Conservation (phyloP, 2,329 filamentous ascomycete species). For the Stagonosporopsis vannaccii region DNA sequence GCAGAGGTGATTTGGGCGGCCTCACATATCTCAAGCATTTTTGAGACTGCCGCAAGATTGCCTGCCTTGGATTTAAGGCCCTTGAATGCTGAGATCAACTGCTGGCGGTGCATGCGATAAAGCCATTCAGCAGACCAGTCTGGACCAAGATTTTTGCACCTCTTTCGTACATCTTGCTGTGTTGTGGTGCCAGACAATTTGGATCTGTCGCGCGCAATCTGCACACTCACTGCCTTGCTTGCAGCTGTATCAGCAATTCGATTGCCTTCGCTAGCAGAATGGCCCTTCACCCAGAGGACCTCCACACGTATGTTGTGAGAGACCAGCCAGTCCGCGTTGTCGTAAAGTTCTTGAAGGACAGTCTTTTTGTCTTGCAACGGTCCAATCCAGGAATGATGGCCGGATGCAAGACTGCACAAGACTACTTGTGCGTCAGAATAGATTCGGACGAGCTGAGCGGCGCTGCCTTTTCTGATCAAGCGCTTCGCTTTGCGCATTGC, state of each 20-base stretch:
- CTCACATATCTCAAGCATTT: background rate
- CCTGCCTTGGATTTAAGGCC: background rate
- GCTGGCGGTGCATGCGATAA: background rate
- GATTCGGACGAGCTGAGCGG: slow-evolving; percentile 5
- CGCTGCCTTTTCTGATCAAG: background rate
- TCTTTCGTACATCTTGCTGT: background rate
- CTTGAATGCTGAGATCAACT: background rate
- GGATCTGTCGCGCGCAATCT: background rate
- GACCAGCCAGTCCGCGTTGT: slow-evolving; percentile 8
- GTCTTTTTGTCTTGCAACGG: background rate
- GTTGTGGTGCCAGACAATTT: background rate
- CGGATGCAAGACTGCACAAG: background rate
- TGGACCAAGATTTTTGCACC: background rate
- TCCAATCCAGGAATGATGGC: background rate
- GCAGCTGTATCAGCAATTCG: slow-evolving; percentile 11
- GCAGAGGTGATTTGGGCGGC: background rate
- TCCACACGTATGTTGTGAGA: background rate
- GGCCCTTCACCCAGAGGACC: slow-evolving; percentile 25
- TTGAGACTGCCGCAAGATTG: background rate
- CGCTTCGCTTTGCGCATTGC: slow-evolving; percentile 10
- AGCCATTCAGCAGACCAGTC: slow-evolving; percentile 15
- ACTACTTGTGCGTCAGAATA: slow-evolving; percentile 2
- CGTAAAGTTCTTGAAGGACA: slow-evolving; percentile 1
- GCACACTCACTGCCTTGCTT: background rate
- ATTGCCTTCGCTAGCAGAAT: slow-evolving; percentile 12